Conservation (phyloP, 78 protist genomes). For the Capsaspora owczarzaki region DNA sequence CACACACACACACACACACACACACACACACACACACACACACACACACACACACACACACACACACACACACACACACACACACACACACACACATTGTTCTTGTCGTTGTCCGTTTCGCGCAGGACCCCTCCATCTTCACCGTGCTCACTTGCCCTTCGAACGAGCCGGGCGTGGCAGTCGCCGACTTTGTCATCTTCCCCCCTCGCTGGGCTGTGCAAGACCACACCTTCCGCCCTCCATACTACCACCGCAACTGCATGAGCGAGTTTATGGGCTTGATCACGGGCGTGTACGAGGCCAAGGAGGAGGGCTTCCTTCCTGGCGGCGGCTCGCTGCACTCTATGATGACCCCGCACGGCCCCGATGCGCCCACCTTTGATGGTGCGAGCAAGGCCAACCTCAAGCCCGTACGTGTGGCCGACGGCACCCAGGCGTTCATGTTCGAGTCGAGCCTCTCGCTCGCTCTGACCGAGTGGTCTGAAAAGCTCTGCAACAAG, state of each 20-base stretch:
- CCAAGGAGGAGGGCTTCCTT: slow-evolving; percentile 65
- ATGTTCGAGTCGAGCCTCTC: slow-evolving; percentile 24
- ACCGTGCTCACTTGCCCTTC: slow-evolving; percentile 87
- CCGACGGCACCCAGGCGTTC: slow-evolving; percentile 35
- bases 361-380: slow-evolving; percentile 77
- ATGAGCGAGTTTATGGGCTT: slow-evolving; percentile 94
- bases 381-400: slow-evolving; percentile 44
- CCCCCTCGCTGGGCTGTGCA: slow-evolving; percentile 89
- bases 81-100: no score
- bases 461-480: slow-evolving; percentile 22
- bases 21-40: no score
- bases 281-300: slow-evolving; percentile 84
- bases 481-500: slow-evolving; percentile 6
- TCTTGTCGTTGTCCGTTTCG: neutral
- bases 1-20: no score
- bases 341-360: slow-evolving; percentile 83
- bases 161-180: slow-evolving; percentile 78
- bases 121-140: slow-evolving; percentile 90
- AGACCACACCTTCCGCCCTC: slow-evolving; percentile 88
- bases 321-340: slow-evolving; percentile 72
- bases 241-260: slow-evolving; percentile 87
- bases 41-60: no score
- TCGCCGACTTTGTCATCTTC: slow-evolving; percentile 87
- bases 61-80: no score
- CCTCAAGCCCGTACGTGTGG: slow-evolving; percentile 29